A percentile compares a stretch with the other conserved stretches of the same genome.
Evolutionary conservation across 495 filamentous ascomycete genomes (phyloP).

Genomic region (Letharia columbiana): DNA sequence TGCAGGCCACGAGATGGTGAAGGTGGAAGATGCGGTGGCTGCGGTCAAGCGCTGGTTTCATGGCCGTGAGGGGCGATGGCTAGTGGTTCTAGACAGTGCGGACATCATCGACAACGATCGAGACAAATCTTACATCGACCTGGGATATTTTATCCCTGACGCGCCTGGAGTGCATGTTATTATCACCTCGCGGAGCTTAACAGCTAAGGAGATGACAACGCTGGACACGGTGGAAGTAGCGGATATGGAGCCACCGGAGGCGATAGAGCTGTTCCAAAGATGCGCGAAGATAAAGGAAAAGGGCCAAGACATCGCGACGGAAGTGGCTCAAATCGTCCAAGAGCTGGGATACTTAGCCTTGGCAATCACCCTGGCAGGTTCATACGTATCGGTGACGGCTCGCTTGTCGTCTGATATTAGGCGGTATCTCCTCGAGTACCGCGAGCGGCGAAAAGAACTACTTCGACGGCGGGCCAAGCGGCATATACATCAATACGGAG

Average conservation of each 20-base stretch:
- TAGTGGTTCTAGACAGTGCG: constrained; percentile 5
- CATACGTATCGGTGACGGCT: constrained; percentile 2
- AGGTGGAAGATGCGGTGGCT: constrained; percentile 8
- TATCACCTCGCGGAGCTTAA: constrained; percentile 8
- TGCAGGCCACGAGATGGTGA: constrained; percentile 8
- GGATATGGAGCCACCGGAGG: background rate
- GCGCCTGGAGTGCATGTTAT: background rate
- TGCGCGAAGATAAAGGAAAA: too few species aligned
- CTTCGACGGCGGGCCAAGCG: too few species aligned
- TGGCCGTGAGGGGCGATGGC: constrained; percentile 7
- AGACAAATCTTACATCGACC: background rate
- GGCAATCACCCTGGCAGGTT: constrained; percentile 6
- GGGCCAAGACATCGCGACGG: too few species aligned
- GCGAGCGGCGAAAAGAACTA: too few species aligned
- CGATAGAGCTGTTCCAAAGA: constrained; percentile 6
- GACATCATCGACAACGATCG: constrained; percentile 2
- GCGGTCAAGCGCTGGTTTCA: constrained; percentile 14
- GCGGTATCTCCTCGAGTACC: too few species aligned
- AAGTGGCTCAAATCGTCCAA: too few species aligned
- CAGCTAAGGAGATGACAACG: background rate
- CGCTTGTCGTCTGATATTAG: too few species aligned
- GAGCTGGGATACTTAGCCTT: constrained; percentile 7
- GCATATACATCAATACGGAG: too few species aligned
- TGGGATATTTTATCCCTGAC: background rate
- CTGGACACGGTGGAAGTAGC: constrained; percentile 1